phyloP scores from a whole-genome alignment of 2,329 filamentous ascomycete genomes.

The Didymella keratinophila region DNA sequence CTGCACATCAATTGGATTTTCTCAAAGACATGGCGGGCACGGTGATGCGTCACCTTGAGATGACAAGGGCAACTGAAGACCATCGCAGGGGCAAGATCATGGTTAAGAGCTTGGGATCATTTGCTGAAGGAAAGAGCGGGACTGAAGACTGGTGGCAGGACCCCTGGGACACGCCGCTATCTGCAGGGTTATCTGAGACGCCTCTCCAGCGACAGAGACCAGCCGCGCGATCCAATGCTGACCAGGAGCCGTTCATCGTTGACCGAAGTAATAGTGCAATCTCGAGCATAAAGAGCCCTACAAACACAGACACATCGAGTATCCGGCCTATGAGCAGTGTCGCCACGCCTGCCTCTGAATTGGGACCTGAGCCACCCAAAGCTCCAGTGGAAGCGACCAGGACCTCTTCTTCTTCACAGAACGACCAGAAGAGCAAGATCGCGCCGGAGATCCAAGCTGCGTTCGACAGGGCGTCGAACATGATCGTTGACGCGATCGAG shows the following conservation, averaged over 20 bases:
- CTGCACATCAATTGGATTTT: conserved; percentile 59
- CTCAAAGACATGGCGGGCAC: conserved; percentile 64
- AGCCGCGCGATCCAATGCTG: conserved; percentile 22
- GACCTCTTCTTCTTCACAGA: conserved; percentile 32
- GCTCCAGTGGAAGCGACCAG: conserved; percentile 32
- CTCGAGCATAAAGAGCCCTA: conserved; percentile 32
- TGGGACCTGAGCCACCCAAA: conserved; percentile 23
- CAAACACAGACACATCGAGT: conserved; percentile 31
- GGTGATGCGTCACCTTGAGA: conserved; percentile 69
- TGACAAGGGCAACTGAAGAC: conserved; percentile 60
- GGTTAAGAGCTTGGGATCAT: conserved; percentile 54
- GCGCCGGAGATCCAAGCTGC: conserved; percentile 45
- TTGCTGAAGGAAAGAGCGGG: conserved; percentile 48
- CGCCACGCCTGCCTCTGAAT: conserved; percentile 35
- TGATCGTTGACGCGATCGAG: conserved; percentile 51
- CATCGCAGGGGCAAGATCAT: conserved; percentile 63
- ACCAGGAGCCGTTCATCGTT: conserved; percentile 28
- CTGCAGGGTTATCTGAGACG: conserved; percentile 24
- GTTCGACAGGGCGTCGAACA: conserved; percentile 48
- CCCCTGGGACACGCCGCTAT: conserved; percentile 36
- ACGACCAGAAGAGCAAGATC: conserved; percentile 32
- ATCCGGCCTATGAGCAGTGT: conserved; percentile 28
- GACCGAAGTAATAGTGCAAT: conserved; percentile 30
- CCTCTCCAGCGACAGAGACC: conserved; percentile 32
- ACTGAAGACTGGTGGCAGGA: conserved; percentile 47